phyloP scores from a whole-genome alignment of 2,329 filamentous ascomycete species.

The Colletotrichum sojae region DNA sequence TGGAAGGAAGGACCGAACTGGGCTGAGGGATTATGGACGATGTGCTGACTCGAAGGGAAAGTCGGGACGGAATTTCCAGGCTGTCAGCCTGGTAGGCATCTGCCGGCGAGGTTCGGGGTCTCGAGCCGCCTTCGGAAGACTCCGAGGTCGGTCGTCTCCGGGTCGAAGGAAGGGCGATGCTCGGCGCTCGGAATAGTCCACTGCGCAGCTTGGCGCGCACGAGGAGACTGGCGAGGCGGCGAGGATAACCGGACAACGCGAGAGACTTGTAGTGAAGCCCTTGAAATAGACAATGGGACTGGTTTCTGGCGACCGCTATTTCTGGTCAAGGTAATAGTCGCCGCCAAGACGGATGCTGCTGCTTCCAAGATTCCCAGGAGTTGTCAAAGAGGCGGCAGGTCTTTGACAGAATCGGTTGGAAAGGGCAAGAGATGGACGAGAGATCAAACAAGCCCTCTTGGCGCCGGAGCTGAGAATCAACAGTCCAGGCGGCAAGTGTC shows the following conservation, averaged over 20 bases:
- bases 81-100: background rate
- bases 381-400: background rate
- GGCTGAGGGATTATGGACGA: background rate
- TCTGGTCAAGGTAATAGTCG: background rate
- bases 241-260: no score
- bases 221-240: no score
- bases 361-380: background rate
- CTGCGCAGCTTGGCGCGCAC: no score
- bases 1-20: background rate
- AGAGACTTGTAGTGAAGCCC: no score
- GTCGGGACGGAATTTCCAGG: background rate
- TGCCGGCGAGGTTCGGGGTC: background rate
- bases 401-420: background rate
- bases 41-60: constrained; percentile 12
- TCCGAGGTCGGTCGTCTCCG: no score
- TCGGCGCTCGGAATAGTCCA: no score
- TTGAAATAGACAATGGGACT: background rate
- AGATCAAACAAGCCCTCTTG: constrained; percentile 25
- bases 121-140: background rate
- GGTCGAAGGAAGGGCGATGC: no score
- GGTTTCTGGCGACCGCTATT: background rate
- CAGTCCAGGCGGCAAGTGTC: background rate
- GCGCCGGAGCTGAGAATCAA: constrained; percentile 8
- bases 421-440: background rate
- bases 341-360: constrained; percentile 10